Evolutionary conservation across 345 rosid species (phyloP).

Genomic region (Linum lewisii): DNA sequence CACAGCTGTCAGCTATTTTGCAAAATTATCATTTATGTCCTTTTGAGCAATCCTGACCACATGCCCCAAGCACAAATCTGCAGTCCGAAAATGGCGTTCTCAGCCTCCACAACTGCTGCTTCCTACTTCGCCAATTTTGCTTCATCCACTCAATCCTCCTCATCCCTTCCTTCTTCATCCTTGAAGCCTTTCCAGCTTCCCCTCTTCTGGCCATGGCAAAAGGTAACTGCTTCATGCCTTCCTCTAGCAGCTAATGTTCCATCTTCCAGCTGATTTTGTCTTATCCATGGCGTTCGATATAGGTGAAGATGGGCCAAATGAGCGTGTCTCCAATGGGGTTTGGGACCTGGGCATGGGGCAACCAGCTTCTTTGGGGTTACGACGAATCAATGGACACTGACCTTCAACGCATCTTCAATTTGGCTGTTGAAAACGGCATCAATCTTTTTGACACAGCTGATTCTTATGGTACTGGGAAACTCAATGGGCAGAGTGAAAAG

Average conservation of each 20-base stretch:
- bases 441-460: conserved; percentile 89
- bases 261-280: not conserved
- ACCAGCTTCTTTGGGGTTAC: conserved; percentile 91
- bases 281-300: not conserved
- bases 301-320: conserved; percentile 85
- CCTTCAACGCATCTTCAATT: conserved; percentile 63
- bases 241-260: too few species aligned
- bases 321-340: conserved; percentile 93
- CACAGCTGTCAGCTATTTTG: conserved; percentile 66
- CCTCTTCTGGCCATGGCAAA: conserved; percentile 84
- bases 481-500: conserved; percentile 83
- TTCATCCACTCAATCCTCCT: conserved; percentile 24
- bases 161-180: conserved; percentile 22
- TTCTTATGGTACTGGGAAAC: conserved; percentile 80
- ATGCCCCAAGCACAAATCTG: not conserved
- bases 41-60: not conserved
- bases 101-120: conserved; percentile 23
- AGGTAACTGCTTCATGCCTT: conserved; percentile 22
- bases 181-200: conserved; percentile 59
- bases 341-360: conserved; percentile 99
- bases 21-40: not conserved
- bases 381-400: conserved; percentile 70
- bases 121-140: conserved; percentile 27
- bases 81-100: conserved; percentile 28
- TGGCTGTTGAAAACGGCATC: conserved; percentile 69